Evolutionary conservation across 305 asterid species (phyloP), one percentile per base, ranked within the genome.

Genomic region (Solanum hybrid): DNA sequence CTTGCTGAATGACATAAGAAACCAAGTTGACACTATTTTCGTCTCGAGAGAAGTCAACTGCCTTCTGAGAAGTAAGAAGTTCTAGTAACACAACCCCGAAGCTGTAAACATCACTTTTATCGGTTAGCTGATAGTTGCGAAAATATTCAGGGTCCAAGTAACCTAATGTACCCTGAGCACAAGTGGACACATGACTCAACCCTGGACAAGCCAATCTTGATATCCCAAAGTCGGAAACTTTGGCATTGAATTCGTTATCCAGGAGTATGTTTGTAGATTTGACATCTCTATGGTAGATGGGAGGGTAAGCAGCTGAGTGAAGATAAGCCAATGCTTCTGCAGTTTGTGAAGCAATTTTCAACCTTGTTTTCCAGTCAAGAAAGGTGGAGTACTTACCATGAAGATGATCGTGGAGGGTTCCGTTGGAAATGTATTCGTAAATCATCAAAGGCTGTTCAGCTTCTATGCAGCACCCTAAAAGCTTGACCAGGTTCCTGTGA

Each of bases 141-240:
- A 91, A 93, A 26, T 92, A 93, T 89, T 93, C 93, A 2, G 95
- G 95, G 73, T 93, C 94, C 61, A 93, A 87, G 91, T 93, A 93
- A 39, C 95, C 95, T 51, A 93, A 29, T 14, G 95, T 93, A 15
- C 95, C 94, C 80, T 92, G 95, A 14, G 93, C 95, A 90, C 95
- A 93, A 82, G 94, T 93, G 8, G 95, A 90, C 26, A 92, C 90
- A 22, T 93, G 95, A 65, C 94, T 93, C 91, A 92, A 86, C 80
- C 95, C 94, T 0, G 94, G 94, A 75, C 88, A 81, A 89, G 94
- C 95, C 86, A 93, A 80, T 89, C 95, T 91, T 31, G 95, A 93
- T n/a, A 92, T 76, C 79, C 95, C 94, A n/a, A 93, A 93, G 57
- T 93, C 94, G 24, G 95, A 90, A 32, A 93, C 95, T 91, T 93